Conservation (phyloP, 768 basidiomycete genomes). For the Trametes cubensis region DNA sequence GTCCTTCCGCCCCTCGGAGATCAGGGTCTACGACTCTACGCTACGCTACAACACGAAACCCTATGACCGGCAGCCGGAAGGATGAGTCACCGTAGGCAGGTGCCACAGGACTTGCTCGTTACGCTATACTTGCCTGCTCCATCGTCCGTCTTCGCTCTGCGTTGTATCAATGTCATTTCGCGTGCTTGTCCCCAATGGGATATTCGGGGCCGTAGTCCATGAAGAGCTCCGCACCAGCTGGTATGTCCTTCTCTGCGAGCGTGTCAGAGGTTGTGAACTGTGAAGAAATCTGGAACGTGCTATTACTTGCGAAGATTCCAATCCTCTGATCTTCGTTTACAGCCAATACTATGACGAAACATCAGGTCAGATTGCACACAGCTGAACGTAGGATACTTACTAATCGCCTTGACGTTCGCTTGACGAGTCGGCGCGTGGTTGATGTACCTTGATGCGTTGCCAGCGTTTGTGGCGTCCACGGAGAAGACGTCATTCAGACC, state of each 20-base stretch:
- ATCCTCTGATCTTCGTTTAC: constrained; percentile 73
- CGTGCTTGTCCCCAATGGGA: constrained; percentile 32
- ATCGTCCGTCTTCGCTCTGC: no score
- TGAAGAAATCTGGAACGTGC: not conserved
- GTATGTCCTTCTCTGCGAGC: constrained; percentile 42
- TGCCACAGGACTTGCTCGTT: no score
- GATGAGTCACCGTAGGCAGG: no score
- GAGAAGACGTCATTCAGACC: constrained; percentile 47
- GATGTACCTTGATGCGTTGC: constrained; percentile 69
- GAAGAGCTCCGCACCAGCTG: constrained; percentile 51
- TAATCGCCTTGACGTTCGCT: constrained; percentile 50
- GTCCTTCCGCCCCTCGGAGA: no score
- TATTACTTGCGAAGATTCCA: constrained; percentile 60
- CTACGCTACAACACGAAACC: no score
- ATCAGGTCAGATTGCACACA: not conserved
- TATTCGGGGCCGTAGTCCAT: constrained; percentile 61
- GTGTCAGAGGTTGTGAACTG: no score
- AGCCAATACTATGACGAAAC: constrained; percentile 44
- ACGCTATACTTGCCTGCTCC: no score
- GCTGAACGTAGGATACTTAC: constrained; percentile 35
- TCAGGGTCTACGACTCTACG: no score
- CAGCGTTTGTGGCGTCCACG: constrained; percentile 58
- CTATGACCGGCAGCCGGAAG: no score
- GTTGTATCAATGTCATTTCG: no score
- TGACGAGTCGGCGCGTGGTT: constrained; percentile 50